phyloP scores from a whole-genome alignment of 169 alveolate genomes.

The Eimeria falciformis region DNA sequence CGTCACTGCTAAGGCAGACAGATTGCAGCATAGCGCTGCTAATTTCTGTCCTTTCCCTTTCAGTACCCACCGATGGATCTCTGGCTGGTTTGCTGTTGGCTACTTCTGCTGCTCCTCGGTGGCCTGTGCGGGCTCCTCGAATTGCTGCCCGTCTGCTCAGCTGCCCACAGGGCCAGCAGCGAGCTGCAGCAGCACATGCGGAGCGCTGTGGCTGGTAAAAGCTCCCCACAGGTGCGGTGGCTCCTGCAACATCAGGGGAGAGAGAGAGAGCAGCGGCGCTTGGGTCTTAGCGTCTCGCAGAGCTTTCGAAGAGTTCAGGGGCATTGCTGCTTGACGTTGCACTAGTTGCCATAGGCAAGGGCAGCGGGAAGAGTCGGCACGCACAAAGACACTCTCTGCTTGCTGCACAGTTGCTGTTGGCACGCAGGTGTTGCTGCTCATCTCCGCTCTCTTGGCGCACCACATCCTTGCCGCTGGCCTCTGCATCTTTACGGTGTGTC shows the following conservation, averaged over 20 bases:
- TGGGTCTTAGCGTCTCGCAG: no score
- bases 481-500: conserved; percentile 36
- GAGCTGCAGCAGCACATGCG: conserved; percentile 44
- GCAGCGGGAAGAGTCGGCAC: no score
- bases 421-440: conserved; percentile 40
- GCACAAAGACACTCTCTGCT: no score
- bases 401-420: no score
- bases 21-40: no score
- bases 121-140: conserved; percentile 37
- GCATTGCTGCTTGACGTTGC: no score
- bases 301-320: no score
- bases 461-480: conserved; percentile 57
- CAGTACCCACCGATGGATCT: conserved; percentile 47
- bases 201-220: conserved; percentile 5
- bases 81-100: conserved; percentile 53
- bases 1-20: no score
- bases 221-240: conserved; percentile 49
- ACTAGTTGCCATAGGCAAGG: no score
- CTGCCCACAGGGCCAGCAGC: conserved; percentile 18
- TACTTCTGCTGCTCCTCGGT: conserved; percentile 52
- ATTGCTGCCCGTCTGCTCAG: conserved; percentile 23
- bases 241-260: no score
- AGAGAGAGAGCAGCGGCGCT: no score
- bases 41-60: no score
- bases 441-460: conserved; percentile 34